A percentile compares a stretch with the other conserved stretches of the same genome.
phyloP scores from a whole-genome alignment of 2,329 filamentous ascomycete species.

The Eutypa lata region DNA sequence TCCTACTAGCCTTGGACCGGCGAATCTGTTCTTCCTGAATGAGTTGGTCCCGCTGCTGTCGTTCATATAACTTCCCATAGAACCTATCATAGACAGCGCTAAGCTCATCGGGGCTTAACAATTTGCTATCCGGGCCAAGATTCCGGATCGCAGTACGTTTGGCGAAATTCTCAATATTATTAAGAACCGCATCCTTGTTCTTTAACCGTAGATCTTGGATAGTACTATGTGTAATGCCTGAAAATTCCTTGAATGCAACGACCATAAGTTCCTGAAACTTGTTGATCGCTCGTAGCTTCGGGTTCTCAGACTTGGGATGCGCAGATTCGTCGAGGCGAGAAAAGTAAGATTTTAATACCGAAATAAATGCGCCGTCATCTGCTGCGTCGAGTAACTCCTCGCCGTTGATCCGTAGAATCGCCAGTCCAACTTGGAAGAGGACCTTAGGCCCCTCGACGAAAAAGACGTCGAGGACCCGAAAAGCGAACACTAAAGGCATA shows the following conservation, averaged over 20 bases:
- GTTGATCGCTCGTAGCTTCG: constrained; percentile 89
- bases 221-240: constrained; percentile 88
- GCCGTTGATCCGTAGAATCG: constrained; percentile 95
- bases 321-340: constrained; percentile 90
- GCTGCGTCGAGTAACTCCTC: constrained; percentile 90
- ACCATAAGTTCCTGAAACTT: constrained; percentile 98
- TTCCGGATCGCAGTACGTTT: constrained; percentile 96
- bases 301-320: constrained; percentile 91
- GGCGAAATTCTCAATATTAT: constrained; percentile 95
- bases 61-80: constrained; percentile 86
- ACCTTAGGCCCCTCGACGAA: constrained; percentile 98
- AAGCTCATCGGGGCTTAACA: constrained; percentile 79
- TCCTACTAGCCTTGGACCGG: constrained; percentile 58
- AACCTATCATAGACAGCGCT: constrained; percentile 92
- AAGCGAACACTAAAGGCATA: constrained; percentile 97
- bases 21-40: constrained; percentile 73
- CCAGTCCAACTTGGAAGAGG: constrained; percentile 91
- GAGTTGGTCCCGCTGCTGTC: constrained; percentile 76
- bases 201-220: constrained; percentile 86
- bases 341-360: constrained; percentile 92
- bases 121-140: constrained; percentile 91
- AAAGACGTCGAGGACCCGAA: constrained; percentile 94
- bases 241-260: constrained; percentile 97
- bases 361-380: constrained; percentile 96
- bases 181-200: constrained; percentile 91